Evolutionary conservation across 352 stramenopile genomes (phyloP), one percentile per base, ranked within the genome.

Genomic region (Plasmopara halstedii): DNA sequence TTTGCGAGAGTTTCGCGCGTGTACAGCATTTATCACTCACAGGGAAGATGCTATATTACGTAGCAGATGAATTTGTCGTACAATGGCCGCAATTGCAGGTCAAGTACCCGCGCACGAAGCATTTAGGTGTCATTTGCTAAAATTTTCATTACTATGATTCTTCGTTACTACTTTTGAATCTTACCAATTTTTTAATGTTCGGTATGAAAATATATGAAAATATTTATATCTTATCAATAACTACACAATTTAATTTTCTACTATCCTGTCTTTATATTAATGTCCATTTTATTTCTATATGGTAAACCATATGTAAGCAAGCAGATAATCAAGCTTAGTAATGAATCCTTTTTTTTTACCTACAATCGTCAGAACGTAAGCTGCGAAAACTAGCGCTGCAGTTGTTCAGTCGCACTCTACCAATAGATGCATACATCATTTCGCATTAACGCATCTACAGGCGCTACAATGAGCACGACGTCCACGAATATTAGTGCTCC

Each of bases 1-100:
- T 97, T 64, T 93, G 93, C 40, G 94, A 98, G 67, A 96, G 83
- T 39, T 96, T 97, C 60, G 94, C 87, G 47, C 85, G 94, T 29
- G 94, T 98, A 4, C 64, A 86, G 52, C 92, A 77, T 47, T 70
- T 98, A 6, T 97, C 87, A 31, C 72, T 98, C 37, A 95, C 91
- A 2, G 94, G 94, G 20, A 95, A 94, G 51, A 45, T 98, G 20
- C 69, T 97, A 15, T 98, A 97, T 70, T 85, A 83, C 33, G 61
- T 97, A 29, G 87, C 82, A 0, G 94, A 98, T 64, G 70, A 94
- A 46, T 97, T 98, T 62, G 70, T 98, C 3, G 85, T 97, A 20
- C 92, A 97, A 68, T 98, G 94, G 94, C 76, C 85, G 42, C 72
- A 95, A 57, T 59, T 97, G 43, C 80, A 90, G 41, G 27, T 53